Base-by-base conservation (phyloP, 805 yeast species). In the Candida krabiensis region DNA sequence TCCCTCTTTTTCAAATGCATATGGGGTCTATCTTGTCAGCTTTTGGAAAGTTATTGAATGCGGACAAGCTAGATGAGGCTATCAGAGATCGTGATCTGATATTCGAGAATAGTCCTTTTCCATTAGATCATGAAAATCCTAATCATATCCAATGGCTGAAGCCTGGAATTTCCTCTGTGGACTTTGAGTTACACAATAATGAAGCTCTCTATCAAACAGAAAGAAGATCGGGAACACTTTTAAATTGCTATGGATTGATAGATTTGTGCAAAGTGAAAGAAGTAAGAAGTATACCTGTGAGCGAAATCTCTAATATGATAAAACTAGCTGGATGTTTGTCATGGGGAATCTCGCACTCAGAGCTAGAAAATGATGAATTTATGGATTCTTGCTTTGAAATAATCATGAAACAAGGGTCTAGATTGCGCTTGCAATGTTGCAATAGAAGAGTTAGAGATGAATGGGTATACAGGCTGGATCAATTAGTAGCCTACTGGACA, bases 61-160 rank as follows among this genome's bases (percentile, higher is more conserved):
- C 50, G 2, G 48, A 56, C 0, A 37, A 47, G 4, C 45, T 61
- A 16, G 47, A 50, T 1, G 51, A 47, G 13, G 35, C 53, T 0
- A 22, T 59, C 2, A 19, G 38, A 0, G 28, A 40, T 2, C 37
- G 73, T 14, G 74, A 79, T 0, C 44, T 44, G 2, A 45, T 69
- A 1, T 77, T 69, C 47, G 66, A 67, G 24, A 70, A 76, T 29
- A 69, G 77, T 13, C 83, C 88, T 0, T 89, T 63, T 53, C 71
- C 71, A 3, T 33, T 80, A 4, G 75, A 77, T 43, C 62, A 56
- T 2, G 73, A 75, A 40, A 62, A 58, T 5, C 49, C 66, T 22
- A 70, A 68, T 1, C 83, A 83, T 44, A 69, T 89, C 3, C 50
- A 54, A 2, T 88, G 96, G 96, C 58, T 87, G 8, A 64, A 63